Conservation (phyloP, 2,329 filamentous ascomycete genomes). For the Tricladium varicosporioides region DNA sequence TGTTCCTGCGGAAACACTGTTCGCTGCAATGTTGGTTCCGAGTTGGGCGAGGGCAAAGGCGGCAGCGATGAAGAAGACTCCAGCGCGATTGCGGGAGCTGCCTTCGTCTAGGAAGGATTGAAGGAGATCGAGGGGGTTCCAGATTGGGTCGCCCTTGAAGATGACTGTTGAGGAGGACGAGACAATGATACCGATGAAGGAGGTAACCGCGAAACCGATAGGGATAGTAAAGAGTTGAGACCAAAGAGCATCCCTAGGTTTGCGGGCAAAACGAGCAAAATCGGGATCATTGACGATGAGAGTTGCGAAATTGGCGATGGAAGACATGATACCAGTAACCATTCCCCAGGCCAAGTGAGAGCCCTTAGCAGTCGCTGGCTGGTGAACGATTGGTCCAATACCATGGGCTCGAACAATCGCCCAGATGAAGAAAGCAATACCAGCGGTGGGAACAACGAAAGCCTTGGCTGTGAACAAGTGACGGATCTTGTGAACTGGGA, state of each 20-base stretch:
- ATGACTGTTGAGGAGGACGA: slow-evolving; percentile 71
- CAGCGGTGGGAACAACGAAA: slow-evolving; percentile 78
- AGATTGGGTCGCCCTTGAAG: slow-evolving; percentile 62
- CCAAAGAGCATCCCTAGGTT: slow-evolving; percentile 74
- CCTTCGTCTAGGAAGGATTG: slow-evolving; percentile 67
- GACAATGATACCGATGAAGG: slow-evolving; percentile 79
- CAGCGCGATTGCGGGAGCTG: slow-evolving; percentile 66
- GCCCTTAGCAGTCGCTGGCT: slow-evolving; percentile 61
- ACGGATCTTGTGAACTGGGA: slow-evolving; percentile 83
- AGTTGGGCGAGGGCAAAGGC: slow-evolving; percentile 78
- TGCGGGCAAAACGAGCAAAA: slow-evolving; percentile 78
- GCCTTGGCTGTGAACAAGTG: slow-evolving; percentile 92
- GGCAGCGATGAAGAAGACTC: slow-evolving; percentile 69
- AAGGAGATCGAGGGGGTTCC: slow-evolving; percentile 70
- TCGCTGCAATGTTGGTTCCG: slow-evolving; percentile 84
- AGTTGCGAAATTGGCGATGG: slow-evolving; percentile 87
- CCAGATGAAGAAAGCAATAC: slow-evolving; percentile 85
- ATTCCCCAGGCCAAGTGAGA: slow-evolving; percentile 76
- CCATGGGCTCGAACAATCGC: slow-evolving; percentile 77
- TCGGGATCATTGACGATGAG: slow-evolving; percentile 80
- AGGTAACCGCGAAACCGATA: slow-evolving; percentile 71
- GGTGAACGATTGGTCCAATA: slow-evolving; percentile 76
- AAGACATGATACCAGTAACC: slow-evolving; percentile 81
- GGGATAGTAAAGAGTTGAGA: slow-evolving; percentile 77
- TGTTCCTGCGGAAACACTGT: slow-evolving; percentile 74